Conservation (phyloP, 805 yeast genomes). For the Cyberlindnera nakhonratchasimensis region DNA sequence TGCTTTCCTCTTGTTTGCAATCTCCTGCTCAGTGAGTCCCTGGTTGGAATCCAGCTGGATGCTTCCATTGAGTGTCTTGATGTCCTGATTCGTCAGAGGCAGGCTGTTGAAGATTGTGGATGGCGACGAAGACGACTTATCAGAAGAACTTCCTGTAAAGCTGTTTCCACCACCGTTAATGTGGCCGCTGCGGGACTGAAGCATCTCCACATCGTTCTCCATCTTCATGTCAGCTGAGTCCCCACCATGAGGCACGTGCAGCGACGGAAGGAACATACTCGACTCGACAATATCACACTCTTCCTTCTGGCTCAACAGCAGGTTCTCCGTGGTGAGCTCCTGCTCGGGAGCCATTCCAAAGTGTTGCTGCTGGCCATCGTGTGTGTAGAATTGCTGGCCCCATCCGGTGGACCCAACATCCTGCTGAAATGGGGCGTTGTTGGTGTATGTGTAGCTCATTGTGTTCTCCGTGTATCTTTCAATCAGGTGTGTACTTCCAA, state of each 20-base stretch:
- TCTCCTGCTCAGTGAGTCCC: slow-evolving; percentile 33
- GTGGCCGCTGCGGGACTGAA: background rate
- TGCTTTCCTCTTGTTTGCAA: slow-evolving; percentile 60
- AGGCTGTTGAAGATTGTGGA: slow-evolving; percentile 12
- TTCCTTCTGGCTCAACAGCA: slow-evolving; percentile 15
- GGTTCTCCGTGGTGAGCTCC: slow-evolving; percentile 15
- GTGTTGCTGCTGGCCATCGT: background rate
- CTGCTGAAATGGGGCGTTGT: slow-evolving; percentile 3
- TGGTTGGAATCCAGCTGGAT: slow-evolving; percentile 6
- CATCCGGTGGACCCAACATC: background rate
- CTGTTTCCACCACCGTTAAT: no score
- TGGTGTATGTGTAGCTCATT: slow-evolving; percentile 8
- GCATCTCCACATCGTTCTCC: slow-evolving; percentile 6
- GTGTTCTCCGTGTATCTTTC: background rate
- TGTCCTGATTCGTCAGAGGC: slow-evolving; percentile 13
- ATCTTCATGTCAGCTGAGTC: slow-evolving; percentile 1
- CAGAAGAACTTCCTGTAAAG: slow-evolving; percentile 14
- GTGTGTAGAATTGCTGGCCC: slow-evolving; percentile 6
- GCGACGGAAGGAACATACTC: slow-evolving; percentile 8
- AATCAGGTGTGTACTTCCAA: no score
- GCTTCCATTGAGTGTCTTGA: slow-evolving; percentile 5
- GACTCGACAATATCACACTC: slow-evolving; percentile 23
- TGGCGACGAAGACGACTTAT: slow-evolving; percentile 25
- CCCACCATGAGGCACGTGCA: background rate
- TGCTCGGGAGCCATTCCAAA: slow-evolving; percentile 2